Evolutionary conservation across 148 eudicot genomes (phyloP), one percentile per base, ranked within the genome.

Genomic region (Linanthus parryae): DNA sequence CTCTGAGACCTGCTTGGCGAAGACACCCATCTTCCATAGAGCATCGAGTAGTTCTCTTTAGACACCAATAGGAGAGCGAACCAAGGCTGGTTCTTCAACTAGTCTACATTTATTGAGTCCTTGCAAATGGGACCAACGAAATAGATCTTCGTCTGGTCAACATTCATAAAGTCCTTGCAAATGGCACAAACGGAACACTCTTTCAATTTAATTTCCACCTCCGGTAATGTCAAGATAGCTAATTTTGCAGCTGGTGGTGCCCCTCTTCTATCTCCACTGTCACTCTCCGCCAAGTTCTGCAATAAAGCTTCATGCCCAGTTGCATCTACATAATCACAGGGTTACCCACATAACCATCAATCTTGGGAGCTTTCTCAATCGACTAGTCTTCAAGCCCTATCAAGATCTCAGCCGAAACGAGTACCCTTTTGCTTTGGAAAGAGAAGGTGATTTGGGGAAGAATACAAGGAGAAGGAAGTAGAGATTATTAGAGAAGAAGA

Each of bases 331-430:
- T 91, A 91, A 48, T 87, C 95, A 79, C 89, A 0, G 95, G 98
- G 50, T 86, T 73, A 0, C 89, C 97, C 1, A 79, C 58, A 20
- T 74, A 87, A 0, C 71, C 68, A 55, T 87, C 81, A 0, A 45
- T 56, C 13, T 67, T 84, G 2, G 78, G 74, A 43, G 53, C 50
- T 28, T 82, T 67, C 41, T 85, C 82, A 25, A 83, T 70, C 2
- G 97, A 78, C 21, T 83, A 76, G 63, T 83, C 95, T 29, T 90
- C 97, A 5, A 90, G 76, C 18, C 89, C 95, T 84, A 85, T 85
- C 28, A 85, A 24, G 7, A 85, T 81, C 49, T 85, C 95, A 0
- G 92, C 97, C 97, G 95, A 90, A 43, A 83, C 92, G 0, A 83
- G 80, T 36, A 78, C 73, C 47, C 92, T 57, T 43, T 76, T 77